phyloP scores from a whole-genome alignment of 441 rosid genomes.

The Biscutella laevigata region DNA sequence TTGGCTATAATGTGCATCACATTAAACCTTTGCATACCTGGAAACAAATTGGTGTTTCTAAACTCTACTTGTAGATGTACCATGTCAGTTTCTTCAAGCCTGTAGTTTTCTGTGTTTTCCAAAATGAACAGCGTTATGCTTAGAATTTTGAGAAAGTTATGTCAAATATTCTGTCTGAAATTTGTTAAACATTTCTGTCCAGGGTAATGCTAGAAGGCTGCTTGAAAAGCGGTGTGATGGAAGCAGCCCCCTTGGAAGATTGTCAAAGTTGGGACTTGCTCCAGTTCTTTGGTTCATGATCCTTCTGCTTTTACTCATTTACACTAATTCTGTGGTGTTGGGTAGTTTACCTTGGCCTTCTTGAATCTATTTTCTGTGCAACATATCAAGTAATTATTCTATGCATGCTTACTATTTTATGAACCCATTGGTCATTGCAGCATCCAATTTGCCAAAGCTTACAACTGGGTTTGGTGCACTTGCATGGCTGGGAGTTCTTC shows the following conservation, averaged over 20 bases:
- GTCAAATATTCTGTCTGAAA: not conserved
- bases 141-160: not conserved
- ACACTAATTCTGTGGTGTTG: slow-evolving; percentile 56
- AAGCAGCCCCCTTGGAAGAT: slow-evolving; percentile 53
- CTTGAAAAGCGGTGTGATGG: slow-evolving; percentile 71
- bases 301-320: slow-evolving; percentile 48
- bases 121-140: slow-evolving; percentile 1
- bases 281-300: slow-evolving; percentile 70
- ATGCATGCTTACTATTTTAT: slow-evolving; percentile 6
- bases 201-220: slow-evolving; percentile 86
- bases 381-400: slow-evolving; percentile 10
- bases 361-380: slow-evolving; percentile 6
- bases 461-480: slow-evolving; percentile 67
- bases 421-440: slow-evolving; percentile 36
- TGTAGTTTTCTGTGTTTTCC: slow-evolving; percentile 16
- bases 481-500: slow-evolving; percentile 83
- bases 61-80: slow-evolving; percentile 1
- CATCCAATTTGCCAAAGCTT: slow-evolving; percentile 63
- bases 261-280: slow-evolving; percentile 81
- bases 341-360: slow-evolving; percentile 38
- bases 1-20: slow-evolving; percentile 9
- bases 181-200: slow-evolving; percentile 13
- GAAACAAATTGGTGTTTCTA: not conserved
- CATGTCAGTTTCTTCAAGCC: not conserved
- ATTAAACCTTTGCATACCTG: slow-evolving; percentile 10